Percentiles rank a stretch among this genome's conserved stretches.
Evolutionary conservation across 2,329 filamentous ascomycete species (phyloP).

Genomic region (Xylaria sp.): DNA sequence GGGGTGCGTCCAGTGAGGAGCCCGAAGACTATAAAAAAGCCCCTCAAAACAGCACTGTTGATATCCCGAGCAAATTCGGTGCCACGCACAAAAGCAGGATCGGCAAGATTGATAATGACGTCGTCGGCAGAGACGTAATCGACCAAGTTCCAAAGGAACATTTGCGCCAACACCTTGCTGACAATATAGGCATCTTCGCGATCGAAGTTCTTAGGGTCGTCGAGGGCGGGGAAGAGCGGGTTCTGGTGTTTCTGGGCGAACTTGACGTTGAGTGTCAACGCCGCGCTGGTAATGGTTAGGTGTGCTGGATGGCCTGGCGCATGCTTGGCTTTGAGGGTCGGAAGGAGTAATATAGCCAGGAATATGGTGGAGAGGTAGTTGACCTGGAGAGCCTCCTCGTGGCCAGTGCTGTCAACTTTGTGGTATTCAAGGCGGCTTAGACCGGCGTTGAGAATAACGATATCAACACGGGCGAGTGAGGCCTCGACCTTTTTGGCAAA

Average conservation of each 20-base stretch:
- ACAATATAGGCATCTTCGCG: constrained; percentile 7
- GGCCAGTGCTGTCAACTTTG: constrained; percentile 29
- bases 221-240: constrained; percentile 35
- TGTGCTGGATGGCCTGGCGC: constrained; percentile 13
- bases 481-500: constrained; percentile 54
- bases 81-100: constrained; percentile 58
- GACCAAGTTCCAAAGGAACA: constrained; percentile 51
- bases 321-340: constrained; percentile 30
- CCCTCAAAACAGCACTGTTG: neutral
- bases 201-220: constrained; percentile 36
- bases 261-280: constrained; percentile 22
- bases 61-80: constrained; percentile 55
- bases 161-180: constrained; percentile 50
- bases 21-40: constrained; percentile 27
- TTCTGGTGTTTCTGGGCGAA: constrained; percentile 12
- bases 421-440: neutral
- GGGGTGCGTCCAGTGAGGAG: constrained; percentile 46
- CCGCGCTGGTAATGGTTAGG: constrained; percentile 33
- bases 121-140: constrained; percentile 54
- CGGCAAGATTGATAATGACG: constrained; percentile 59
- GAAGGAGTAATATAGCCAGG: constrained; percentile 33
- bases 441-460: constrained; percentile 40
- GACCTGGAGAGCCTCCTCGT: constrained; percentile 36
- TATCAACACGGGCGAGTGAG: constrained; percentile 41
- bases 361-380: constrained; percentile 39